These are phyloP conservation scores for Gossypium ekmanianum DNA, from an alignment of 345 rosid species.

Conservation along the genomic window DNA sequence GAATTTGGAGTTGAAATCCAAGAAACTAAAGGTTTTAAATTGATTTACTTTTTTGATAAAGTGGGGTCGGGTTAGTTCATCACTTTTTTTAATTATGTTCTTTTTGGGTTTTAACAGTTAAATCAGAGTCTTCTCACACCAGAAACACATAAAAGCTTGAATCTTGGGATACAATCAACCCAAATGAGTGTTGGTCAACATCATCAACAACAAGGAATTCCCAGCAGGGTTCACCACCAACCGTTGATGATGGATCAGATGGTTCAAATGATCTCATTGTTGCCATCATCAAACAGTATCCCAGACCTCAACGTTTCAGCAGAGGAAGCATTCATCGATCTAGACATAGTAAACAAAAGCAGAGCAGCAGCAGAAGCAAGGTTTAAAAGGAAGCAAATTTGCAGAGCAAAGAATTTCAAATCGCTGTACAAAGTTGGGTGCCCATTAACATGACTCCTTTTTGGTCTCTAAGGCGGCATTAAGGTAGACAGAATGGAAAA, in stretches of 20 bases:
- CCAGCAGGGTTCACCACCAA: not conserved
- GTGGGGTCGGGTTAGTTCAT: not conserved
- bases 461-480: not conserved
- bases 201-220: not conserved
- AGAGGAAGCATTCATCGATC: not conserved
- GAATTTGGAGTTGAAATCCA: conserved; percentile 25
- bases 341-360: not conserved
- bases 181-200: not conserved
- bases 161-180: not conserved
- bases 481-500: not conserved
- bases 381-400: conserved; percentile 32
- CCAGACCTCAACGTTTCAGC: conserved; percentile 25
- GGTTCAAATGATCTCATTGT: not conserved
- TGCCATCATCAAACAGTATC: not conserved
- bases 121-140: not conserved
- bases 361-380: conserved; percentile 33
- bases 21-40: conserved; percentile 20
- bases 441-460: not conserved
- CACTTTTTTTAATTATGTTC: no score
- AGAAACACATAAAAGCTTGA: no score
- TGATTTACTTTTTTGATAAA: not conserved
- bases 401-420: conserved; percentile 20
- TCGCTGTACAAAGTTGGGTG: not conserved
- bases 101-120: not conserved
- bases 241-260: conserved; percentile 7